Evolutionary conservation across 208 protist species (phyloP).

Genomic region (Polymyxa betae): DNA sequence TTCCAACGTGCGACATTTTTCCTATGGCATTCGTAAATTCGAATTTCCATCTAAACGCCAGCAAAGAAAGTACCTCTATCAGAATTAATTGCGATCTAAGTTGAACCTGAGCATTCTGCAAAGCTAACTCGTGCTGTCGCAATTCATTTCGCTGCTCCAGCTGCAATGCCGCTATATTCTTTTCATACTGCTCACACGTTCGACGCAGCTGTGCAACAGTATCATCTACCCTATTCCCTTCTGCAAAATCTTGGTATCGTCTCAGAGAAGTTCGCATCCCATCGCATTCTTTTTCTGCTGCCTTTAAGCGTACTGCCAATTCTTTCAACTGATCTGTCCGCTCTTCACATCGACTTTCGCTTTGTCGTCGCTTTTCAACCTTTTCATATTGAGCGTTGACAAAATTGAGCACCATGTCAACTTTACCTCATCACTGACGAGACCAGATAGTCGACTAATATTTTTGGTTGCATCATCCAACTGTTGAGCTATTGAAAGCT

Average conservation of each 20-base stretch:
- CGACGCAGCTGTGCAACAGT: too few species aligned
- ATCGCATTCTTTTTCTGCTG: not conserved
- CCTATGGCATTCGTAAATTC: not conserved
- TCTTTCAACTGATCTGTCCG: not conserved
- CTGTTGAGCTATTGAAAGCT: conserved; percentile 7
- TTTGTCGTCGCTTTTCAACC: not conserved
- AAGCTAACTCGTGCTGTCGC: not conserved
- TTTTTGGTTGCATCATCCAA: conserved; percentile 14
- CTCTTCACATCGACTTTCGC: not conserved
- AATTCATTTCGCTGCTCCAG: not conserved
- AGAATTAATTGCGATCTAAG: not conserved
- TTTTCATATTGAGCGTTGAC: not conserved
- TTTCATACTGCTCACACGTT: too few species aligned
- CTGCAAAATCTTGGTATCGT: too few species aligned
- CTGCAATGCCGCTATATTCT: too few species aligned
- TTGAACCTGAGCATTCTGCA: not conserved
- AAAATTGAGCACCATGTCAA: not conserved
- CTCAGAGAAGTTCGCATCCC: not conserved
- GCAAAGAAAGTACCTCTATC: not conserved
- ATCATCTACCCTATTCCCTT: too few species aligned
- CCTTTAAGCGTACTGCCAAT: not conserved
- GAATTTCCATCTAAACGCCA: not conserved
- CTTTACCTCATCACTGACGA: not conserved
- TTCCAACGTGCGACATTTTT: not conserved
- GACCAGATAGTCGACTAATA: not conserved